Evolutionary conservation across 768 basidiomycete genomes (phyloP), one percentile per base, ranked within the genome.

Genomic region (Asterophora parasitica): DNA sequence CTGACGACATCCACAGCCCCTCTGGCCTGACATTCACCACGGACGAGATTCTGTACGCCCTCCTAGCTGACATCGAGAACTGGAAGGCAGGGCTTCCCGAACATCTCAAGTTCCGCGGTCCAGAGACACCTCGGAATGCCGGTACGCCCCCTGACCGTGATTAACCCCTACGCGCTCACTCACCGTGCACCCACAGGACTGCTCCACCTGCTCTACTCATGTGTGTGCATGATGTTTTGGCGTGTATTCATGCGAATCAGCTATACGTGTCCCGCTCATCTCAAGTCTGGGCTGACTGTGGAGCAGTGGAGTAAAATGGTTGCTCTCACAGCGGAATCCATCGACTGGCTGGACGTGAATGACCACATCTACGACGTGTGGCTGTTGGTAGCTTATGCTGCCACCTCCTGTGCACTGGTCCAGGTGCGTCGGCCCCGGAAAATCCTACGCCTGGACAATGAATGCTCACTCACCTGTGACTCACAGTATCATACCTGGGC

Each of bases 221-320:
- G 89, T 60, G 83, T 97, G 36, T 85, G 83, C 56, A 96, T 98
- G 83, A 88, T 98, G 65, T 94, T 96, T 69, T 96, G 92, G 84
- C 86, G 95, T 42, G 92, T 96, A 27, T 98, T 97, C 72, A 94
- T 97, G 91, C 82, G 95, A 43, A 92, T 97, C 66, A 92, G 90
- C 49, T 98, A 96, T 69, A 77, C 83, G 15, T 88, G 90, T 61
- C 93, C 95, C 7, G 80, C 80, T 9, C 92, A 96, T 60, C 78
- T 95, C 60, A 93, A 88, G 61, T 92, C 95, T 58, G 77, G 79
- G 32, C 68, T 94, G 54, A 88, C 84, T 1, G 76, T 92, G 20
- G 84, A 85, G 58, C 78, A 83, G 53, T 96, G 91, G 92, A 77
- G 76, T 15, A 70, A 74, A 43, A 75, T 96, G 41, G 79, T 92